A percentile compares a stretch with the other conserved stretches of the same genome.
These are phyloP conservation scores for Laburnicola sp. DNA, from an alignment of 2,329 filamentous ascomycete species.

Conservation along the genomic window DNA sequence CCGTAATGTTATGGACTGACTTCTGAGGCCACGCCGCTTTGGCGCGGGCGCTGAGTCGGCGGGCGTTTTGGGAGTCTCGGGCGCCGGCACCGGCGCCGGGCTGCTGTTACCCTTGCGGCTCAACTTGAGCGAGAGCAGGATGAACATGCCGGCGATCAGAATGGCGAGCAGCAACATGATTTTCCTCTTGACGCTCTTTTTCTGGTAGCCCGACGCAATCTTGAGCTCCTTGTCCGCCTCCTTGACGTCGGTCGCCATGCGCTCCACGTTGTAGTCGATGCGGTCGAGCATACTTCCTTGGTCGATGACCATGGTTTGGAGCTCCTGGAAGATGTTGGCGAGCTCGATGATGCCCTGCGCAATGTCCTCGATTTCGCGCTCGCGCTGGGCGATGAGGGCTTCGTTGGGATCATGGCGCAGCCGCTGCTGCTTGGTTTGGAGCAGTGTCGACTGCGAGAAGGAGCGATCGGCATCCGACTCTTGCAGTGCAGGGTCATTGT, in stretches of 20 bases:
- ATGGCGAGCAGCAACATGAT: conserved; percentile 86
- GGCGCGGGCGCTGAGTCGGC: conserved; percentile 17
- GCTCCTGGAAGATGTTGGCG: conserved; percentile 92
- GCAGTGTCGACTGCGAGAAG: conserved; percentile 86
- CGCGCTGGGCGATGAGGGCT: conserved; percentile 82
- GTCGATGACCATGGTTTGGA: conserved; percentile 81
- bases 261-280: conserved; percentile 85
- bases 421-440: conserved; percentile 69
- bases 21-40: conserved; percentile 14
- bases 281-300: conserved; percentile 57
- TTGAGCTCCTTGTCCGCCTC: conserved; percentile 89
- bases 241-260: conserved; percentile 92
- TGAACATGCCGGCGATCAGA: conserved; percentile 83
- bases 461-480: conserved; percentile 93
- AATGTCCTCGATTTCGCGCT: conserved; percentile 96
- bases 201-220: conserved; percentile 85
- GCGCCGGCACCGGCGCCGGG: conserved; percentile 24
- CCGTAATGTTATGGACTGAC: conserved; percentile 18
- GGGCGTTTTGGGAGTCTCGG: conserved; percentile 23
- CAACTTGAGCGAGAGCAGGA: conserved; percentile 79
- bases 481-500: conserved; percentile 77
- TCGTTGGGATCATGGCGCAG: conserved; percentile 70
- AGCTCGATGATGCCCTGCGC: conserved; percentile 97
- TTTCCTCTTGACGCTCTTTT: conserved; percentile 84
- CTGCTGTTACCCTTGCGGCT: conserved; percentile 50